Evolutionary conservation across 208 protist species (phyloP).

Genomic region (Naegleria lovaniensis): DNA sequence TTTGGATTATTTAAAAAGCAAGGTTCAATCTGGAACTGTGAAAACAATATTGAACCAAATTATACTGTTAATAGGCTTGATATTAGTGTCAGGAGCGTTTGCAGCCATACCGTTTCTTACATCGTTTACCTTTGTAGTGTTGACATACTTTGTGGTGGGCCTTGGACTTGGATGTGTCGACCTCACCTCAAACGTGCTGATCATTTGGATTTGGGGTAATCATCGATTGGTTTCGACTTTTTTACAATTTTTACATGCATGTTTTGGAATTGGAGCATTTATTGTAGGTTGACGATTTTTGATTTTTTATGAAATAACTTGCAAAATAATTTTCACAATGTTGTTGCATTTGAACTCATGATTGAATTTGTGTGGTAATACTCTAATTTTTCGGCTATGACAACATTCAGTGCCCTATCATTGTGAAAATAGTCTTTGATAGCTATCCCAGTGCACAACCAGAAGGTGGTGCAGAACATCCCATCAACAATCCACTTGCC

Average conservation of each 20-base stretch:
- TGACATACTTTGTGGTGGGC: background rate
- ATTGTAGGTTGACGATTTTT: background rate
- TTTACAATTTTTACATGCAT: slow-evolving; percentile 11
- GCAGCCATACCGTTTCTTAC: background rate
- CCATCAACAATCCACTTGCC: background rate
- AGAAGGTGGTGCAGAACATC: background rate
- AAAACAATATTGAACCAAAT: background rate
- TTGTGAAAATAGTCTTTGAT: background rate
- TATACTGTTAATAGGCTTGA: background rate
- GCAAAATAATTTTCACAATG: too few relatives aligned
- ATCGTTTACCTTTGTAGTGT: background rate
- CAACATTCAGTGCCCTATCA: background rate
- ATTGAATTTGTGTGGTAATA: too few relatives aligned
- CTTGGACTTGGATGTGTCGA: background rate
- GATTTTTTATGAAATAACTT: too few relatives aligned
- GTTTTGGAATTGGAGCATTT: background rate
- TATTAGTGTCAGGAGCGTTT: background rate
- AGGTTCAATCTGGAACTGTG: background rate
- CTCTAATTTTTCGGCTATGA: too few relatives aligned
- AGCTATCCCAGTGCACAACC: background rate
- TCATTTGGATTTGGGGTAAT: slow-evolving; percentile 15
- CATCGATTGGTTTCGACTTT: background rate
- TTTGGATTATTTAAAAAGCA: background rate
- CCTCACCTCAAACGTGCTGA: background rate
- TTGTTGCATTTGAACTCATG: too few relatives aligned